These are phyloP conservation scores for Leishmania martiniquensis DNA, from an alignment of 208 protist species.

Conservation along the genomic window DNA sequence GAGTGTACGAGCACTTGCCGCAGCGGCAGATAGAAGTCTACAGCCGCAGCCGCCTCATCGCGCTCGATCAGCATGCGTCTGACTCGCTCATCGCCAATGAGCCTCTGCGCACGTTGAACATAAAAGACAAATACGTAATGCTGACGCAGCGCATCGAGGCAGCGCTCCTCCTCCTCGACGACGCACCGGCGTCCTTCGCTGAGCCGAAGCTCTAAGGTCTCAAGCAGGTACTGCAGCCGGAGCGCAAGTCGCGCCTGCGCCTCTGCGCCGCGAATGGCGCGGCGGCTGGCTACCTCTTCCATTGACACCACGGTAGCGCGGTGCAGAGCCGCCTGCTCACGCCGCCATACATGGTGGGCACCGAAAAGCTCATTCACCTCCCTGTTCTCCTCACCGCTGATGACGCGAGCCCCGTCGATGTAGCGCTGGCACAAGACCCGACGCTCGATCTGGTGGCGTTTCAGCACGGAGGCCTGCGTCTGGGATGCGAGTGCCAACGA, in stretches of 20 bases:
- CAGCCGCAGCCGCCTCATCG: slow-evolving; percentile 14
- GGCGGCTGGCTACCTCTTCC: slow-evolving; percentile 9
- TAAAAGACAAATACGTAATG: slow-evolving; percentile 35
- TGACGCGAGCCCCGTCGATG: slow-evolving; percentile 25
- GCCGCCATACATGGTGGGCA: slow-evolving; percentile 4
- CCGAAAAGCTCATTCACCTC: slow-evolving; percentile 26
- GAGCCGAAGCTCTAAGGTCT: slow-evolving; percentile 2
- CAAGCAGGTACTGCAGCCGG: slow-evolving; percentile 11
- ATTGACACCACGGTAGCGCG: slow-evolving; percentile 9
- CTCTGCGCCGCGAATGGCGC: slow-evolving; percentile 29
- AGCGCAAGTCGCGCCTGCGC: slow-evolving; percentile 17
- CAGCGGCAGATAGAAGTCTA: slow-evolving; percentile 14
- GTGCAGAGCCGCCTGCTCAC: slow-evolving; percentile 1
- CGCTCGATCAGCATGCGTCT: slow-evolving; percentile 30
- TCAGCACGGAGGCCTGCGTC: slow-evolving; percentile 5
- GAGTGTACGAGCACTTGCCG: slow-evolving; percentile 15
- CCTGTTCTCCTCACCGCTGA: slow-evolving; percentile 50
- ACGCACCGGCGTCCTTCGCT: slow-evolving; percentile 1
- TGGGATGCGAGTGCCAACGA: slow-evolving; percentile 29
- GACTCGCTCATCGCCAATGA: slow-evolving; percentile 42
- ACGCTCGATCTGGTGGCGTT: slow-evolving; percentile 14
- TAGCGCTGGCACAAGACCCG: slow-evolving; percentile 44
- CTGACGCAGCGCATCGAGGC: slow-evolving; percentile 21
- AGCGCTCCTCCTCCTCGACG: slow-evolving; percentile 11
- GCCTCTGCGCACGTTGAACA: slow-evolving; percentile 2